These are phyloP conservation scores for Suhomyces kunorum DNA, from an alignment of 1,139 yeast species.

Conservation along the genomic window DNA sequence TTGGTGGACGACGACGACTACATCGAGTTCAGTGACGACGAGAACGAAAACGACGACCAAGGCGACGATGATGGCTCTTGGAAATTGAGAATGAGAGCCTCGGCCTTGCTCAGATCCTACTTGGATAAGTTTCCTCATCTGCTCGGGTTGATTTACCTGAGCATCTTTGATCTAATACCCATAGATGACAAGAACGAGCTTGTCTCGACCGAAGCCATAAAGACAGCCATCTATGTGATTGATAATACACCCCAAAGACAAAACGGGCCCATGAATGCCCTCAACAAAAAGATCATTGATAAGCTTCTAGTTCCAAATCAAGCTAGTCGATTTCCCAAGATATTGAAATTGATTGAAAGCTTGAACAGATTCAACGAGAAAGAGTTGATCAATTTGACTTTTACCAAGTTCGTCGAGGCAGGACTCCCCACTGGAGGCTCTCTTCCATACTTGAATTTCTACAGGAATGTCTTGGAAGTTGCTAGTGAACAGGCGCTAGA, in stretches of 20 bases:
- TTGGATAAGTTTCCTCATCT: constrained; percentile 33
- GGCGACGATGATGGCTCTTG: constrained; percentile 63
- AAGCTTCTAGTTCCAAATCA: constrained; percentile 24
- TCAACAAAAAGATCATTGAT: constrained; percentile 23
- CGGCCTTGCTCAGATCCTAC: constrained; percentile 45
- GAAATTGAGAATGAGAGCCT: constrained; percentile 64
- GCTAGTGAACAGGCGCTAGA: constrained; percentile 14
- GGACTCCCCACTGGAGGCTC: constrained; percentile 25
- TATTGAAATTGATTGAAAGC: constrained; percentile 33
- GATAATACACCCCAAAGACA: constrained; percentile 16
- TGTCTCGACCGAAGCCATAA: constrained; percentile 43
- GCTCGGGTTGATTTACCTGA: constrained; percentile 13
- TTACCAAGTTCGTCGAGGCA: constrained; percentile 20
- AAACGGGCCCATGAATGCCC: constrained; percentile 17
- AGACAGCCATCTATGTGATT: constrained; percentile 33
- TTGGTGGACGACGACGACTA: constrained; percentile 34
- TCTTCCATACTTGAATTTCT: constrained; percentile 31
- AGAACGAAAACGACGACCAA: constrained; percentile 38
- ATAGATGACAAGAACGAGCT: constrained; percentile 42
- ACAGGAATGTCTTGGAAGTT: constrained; percentile 25
- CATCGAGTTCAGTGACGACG: constrained; percentile 42
- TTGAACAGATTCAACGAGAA: constrained; percentile 20
- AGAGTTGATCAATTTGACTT: constrained; percentile 12
- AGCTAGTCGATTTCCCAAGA: constrained; percentile 25
- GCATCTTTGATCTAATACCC: constrained; percentile 17